Evolutionary conservation across 2,329 filamentous ascomycete species (phyloP).

Genomic region (Exophiala xenobiotica): DNA sequence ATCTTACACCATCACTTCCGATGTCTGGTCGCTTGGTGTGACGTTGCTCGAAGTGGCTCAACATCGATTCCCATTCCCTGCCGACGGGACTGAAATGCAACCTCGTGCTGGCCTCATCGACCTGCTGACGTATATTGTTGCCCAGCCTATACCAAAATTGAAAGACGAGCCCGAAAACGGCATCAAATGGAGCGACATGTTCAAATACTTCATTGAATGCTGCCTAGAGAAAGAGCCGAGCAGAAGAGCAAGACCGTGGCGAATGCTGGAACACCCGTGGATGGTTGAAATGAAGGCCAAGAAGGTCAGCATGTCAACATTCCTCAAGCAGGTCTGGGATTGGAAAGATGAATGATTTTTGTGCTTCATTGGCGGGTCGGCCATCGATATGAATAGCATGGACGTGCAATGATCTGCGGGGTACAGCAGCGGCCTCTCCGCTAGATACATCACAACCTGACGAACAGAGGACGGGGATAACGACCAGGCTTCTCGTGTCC

Average conservation of each 20-base stretch:
- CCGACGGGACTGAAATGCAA: conserved; percentile 93
- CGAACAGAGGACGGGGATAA: no score
- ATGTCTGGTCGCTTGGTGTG: conserved; percentile 97
- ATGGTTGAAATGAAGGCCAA: conserved; percentile 95
- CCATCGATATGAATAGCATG: no score
- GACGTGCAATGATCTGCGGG: neutral
- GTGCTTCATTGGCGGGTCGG: neutral
- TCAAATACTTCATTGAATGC: conserved; percentile 99
- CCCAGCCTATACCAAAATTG: conserved; percentile 88
- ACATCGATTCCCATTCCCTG: conserved; percentile 96
- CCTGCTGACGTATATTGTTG: conserved; percentile 93
- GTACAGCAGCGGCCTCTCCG: neutral
- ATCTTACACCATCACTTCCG: conserved; percentile 96
- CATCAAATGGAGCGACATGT: conserved; percentile 93
- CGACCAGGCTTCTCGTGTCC: no score
- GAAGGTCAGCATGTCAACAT: conserved; percentile 96
- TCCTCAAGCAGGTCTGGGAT: conserved; percentile 92
- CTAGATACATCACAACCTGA: no score
- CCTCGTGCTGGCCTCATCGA: conserved; percentile 91
- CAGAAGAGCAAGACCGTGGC: conserved; percentile 89
- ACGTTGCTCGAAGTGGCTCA: conserved; percentile 99
- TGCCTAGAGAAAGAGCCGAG: conserved; percentile 92
- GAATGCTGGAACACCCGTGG: conserved; percentile 99
- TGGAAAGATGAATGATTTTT: conserved; percentile 67
- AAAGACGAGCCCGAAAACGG: conserved; percentile 90